Conservation (phyloP, 495 filamentous ascomycete genomes). For the Podospora anserina region DNA sequence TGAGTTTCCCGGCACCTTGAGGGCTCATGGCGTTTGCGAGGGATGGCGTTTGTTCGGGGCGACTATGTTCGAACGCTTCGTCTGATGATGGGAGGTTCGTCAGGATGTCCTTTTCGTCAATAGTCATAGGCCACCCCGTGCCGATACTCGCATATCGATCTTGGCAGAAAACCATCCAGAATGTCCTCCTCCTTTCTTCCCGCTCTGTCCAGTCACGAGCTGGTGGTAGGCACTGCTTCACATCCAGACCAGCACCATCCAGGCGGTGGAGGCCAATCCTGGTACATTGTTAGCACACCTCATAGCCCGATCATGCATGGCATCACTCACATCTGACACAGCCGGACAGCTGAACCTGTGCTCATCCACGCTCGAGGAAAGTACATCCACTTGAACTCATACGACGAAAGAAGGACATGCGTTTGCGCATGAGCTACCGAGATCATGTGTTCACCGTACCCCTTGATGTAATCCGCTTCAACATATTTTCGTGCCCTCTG, state of each 20-base stretch:
- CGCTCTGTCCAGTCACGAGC: slow-evolving; percentile 89
- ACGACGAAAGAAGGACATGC: slow-evolving; percentile 73
- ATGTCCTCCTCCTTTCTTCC: slow-evolving; percentile 87
- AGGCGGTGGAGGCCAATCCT: slow-evolving; percentile 85
- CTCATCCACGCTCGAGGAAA: slow-evolving; percentile 97
- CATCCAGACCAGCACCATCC: slow-evolving; percentile 81
- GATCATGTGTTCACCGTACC: slow-evolving; percentile 83
- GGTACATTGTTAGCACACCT: neutral
- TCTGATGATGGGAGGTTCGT: slow-evolving; percentile 83
- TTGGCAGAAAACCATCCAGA: slow-evolving; percentile 88
- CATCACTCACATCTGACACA: slow-evolving; percentile 67
- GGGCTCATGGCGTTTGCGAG: slow-evolving; percentile 71
- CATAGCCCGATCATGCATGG: neutral
- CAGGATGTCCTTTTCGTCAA: slow-evolving; percentile 89
- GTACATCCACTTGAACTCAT: slow-evolving; percentile 97
- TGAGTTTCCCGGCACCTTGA: slow-evolving; percentile 64
- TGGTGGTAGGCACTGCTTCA: slow-evolving; percentile 84
- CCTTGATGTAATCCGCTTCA: slow-evolving; percentile 87
- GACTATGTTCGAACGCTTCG: slow-evolving; percentile 81
- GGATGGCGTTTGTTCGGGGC: slow-evolving; percentile 63
- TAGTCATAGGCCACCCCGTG: slow-evolving; percentile 92
- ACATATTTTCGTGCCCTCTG: slow-evolving; percentile 82
- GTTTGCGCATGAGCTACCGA: slow-evolving; percentile 78
- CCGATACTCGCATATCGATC: slow-evolving; percentile 96
- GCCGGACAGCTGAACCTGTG: slow-evolving; percentile 69